Conservation (phyloP, 108 stramenopile genomes). For the Craspedostauros australis region DNA sequence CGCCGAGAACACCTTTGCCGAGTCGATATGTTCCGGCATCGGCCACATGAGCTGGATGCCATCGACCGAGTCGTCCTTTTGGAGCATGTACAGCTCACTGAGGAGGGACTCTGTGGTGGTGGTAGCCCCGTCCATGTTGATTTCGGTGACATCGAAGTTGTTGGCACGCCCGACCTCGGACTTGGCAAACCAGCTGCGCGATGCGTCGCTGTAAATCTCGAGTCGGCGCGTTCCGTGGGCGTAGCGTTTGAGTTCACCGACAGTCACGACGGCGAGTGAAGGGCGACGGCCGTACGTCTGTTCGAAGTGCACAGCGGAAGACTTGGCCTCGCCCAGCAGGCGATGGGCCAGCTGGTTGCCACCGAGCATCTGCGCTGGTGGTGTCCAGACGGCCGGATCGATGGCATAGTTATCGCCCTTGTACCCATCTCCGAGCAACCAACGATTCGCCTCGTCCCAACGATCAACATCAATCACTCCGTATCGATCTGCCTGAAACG, state of each 20-base stretch:
- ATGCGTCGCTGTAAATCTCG: constrained; percentile 22
- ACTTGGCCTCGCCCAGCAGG: constrained; percentile 18
- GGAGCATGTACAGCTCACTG: constrained; percentile 30
- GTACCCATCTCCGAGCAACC: constrained; percentile 13
- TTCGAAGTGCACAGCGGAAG: constrained; percentile 20
- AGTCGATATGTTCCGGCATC: constrained; percentile 29
- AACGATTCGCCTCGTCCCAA: constrained; percentile 29
- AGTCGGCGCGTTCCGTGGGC: constrained; percentile 23
- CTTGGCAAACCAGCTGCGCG: constrained; percentile 34
- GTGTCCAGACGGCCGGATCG: constrained; percentile 29
- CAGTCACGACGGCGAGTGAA: constrained; percentile 37
- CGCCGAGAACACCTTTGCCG: constrained; percentile 20
- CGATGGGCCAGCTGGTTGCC: constrained; percentile 34
- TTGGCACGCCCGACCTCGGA: constrained; percentile 21
- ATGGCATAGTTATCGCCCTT: constrained; percentile 13
- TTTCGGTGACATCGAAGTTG: constrained; percentile 35
- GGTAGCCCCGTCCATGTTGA: constrained; percentile 18
- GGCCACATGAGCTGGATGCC: constrained; percentile 57
- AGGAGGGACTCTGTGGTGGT: constrained; percentile 38
- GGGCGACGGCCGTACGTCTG: constrained; percentile 19
- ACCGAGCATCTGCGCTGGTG: constrained; percentile 25
- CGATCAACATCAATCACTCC: constrained; percentile 30
- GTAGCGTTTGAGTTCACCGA: constrained; percentile 31
- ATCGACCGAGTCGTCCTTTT: constrained; percentile 14
- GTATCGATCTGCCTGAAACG: constrained; percentile 28